Evolutionary conservation across 495 filamentous ascomycete species (phyloP), one percentile per base, ranked within the genome.

Genomic region (Neurospora sp.): DNA sequence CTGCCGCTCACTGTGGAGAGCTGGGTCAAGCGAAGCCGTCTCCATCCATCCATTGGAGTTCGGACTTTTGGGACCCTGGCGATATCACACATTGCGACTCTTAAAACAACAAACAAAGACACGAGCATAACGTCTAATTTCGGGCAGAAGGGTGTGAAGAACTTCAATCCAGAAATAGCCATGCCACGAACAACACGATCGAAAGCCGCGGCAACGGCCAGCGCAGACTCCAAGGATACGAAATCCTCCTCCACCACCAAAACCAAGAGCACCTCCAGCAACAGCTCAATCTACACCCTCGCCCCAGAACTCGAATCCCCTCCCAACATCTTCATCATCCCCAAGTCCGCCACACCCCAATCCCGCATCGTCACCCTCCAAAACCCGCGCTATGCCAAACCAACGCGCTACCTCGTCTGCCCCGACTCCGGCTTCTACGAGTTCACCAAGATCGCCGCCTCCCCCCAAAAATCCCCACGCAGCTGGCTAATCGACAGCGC

Each of bases 361-460:
- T 88, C 91, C 31, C 88, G 90, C 72, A 89, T 98, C 70, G 80
- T 97, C 76, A 90, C 90, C 38, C 85, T 99, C 14, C 86, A 90
- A n/a, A 88, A 97, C 80, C 95, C 96, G 11, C 90, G 90, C 74
- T 92, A 89, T 54, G 80, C 77, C 27, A 84, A 83, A 16, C 87
- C 90, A 7, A 87, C 85, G 69, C 88, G 92, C 73, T 98, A 94
- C 80, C 88, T 93, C 73, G 90, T 93, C 78, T 96, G 94, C 79
- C 93, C 94, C 5, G 80, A 87, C 39, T 87, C 88, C 12, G 96
- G 95, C 37, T 85, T 97, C 74, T 94, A 92, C 82, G 96, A 99
- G 79, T 94, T 98, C 83, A 97, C 90, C 16, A 87, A 87, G 46
- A 86, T 98, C 76, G 81, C 89, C 76, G 81, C 89, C 12, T 86